phyloP scores from a whole-genome alignment of 1,284 basidiomycete species.

The Mycena citricolor region DNA sequence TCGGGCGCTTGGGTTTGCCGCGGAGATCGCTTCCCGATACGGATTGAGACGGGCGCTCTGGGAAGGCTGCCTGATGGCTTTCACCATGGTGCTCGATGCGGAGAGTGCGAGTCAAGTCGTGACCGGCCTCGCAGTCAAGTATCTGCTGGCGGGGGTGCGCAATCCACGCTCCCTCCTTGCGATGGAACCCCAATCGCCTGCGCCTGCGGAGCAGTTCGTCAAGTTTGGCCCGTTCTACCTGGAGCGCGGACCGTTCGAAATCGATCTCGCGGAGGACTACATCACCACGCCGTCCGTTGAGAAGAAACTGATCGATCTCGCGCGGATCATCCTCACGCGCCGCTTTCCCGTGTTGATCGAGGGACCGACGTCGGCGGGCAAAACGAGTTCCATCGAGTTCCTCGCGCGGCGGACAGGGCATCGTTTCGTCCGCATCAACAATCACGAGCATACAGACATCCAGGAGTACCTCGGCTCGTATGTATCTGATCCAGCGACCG shows the following conservation, averaged over 20 bases:
- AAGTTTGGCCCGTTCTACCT: constrained; percentile 94
- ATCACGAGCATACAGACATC: constrained; percentile 99
- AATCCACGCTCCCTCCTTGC: constrained; percentile 78
- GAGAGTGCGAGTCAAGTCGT: constrained; percentile 76
- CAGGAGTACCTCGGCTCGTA: constrained; percentile 99
- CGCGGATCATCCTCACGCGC: constrained; percentile 87
- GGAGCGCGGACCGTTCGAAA: constrained; percentile 68
- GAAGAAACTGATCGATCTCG: constrained; percentile 88
- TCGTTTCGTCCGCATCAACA: constrained; percentile 97
- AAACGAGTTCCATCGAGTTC: constrained; percentile 97
- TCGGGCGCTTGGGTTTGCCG: constrained; percentile 89
- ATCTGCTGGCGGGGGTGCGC: constrained; percentile 81
- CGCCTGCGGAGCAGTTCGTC: constrained; percentile 59
- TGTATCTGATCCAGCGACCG: constrained; percentile 88
- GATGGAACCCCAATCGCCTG: constrained; percentile 56
- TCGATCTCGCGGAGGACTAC: constrained; percentile 75
- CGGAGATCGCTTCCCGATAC: constrained; percentile 78
- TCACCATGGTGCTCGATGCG: constrained; percentile 90
- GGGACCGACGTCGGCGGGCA: constrained; percentile 96
- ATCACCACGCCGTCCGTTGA: constrained; percentile 98
- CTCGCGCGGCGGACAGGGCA: constrained; percentile 93
- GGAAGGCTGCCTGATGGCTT: constrained; percentile 98
- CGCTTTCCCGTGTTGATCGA: constrained; percentile 96
- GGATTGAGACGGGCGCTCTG: constrained; percentile 87
- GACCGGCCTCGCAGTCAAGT: constrained; percentile 67